phyloP scores from a whole-genome alignment of 2,329 filamentous ascomycete genomes.

The Falciphora oryzae region DNA sequence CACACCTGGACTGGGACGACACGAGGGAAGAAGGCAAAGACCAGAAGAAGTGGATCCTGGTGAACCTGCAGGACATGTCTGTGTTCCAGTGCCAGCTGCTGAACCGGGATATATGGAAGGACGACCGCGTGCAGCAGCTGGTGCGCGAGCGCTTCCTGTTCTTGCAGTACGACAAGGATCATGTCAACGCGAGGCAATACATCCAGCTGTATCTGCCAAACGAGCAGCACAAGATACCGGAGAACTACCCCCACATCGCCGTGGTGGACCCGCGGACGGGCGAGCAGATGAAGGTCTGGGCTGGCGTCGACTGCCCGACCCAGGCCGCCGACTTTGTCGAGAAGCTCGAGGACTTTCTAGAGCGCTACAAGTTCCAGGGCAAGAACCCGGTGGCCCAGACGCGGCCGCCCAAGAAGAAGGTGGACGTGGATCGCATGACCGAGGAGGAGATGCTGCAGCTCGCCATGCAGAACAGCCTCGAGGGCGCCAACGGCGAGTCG shows the following conservation, averaged over 20 bases:
- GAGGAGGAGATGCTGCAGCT: conserved; percentile 97
- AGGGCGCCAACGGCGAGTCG: conserved; percentile 37
- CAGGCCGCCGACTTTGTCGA: conserved; percentile 73
- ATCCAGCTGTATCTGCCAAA: conserved; percentile 81
- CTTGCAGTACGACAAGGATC: conserved; percentile 86
- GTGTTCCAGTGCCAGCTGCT: conserved; percentile 93
- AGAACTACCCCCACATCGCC: conserved; percentile 91
- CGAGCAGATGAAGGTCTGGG: conserved; percentile 96
- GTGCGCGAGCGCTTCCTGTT: conserved; percentile 93
- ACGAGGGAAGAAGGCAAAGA: conserved; percentile 83
- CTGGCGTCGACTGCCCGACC: conserved; percentile 70
- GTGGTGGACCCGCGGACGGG: conserved; percentile 94
- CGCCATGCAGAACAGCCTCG: conserved; percentile 84
- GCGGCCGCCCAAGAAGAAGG: conserved; percentile 60
- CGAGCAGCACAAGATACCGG: conserved; percentile 67
- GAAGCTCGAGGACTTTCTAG: conserved; percentile 92
- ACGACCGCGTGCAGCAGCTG: conserved; percentile 69
- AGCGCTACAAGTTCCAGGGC: conserved; percentile 87
- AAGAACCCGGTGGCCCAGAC: conserved; percentile 89
- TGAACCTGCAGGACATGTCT: conserved; percentile 90
- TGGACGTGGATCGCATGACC: conserved; percentile 81
- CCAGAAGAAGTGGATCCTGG: conserved; percentile 86
- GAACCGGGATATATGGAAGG: conserved; percentile 96
- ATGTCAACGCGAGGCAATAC: conserved; percentile 71
- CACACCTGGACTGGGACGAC: conserved; percentile 70